Evolutionary conservation across 208 protist species (phyloP), one percentile per base, ranked within the genome.

Genomic region (Porcisia hertigi): DNA sequence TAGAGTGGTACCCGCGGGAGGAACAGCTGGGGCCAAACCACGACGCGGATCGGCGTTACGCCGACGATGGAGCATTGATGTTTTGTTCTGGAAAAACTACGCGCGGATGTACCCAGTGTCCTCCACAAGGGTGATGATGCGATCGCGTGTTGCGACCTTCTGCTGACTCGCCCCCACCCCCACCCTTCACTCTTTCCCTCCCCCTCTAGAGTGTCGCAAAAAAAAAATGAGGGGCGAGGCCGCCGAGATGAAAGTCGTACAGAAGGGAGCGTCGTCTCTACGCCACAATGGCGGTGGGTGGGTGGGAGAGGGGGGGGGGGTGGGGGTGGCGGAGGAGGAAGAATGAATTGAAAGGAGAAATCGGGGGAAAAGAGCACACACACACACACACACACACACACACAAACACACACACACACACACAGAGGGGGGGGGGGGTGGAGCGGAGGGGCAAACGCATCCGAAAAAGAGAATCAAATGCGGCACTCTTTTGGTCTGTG

Each of bases 41-140:
- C 66, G 72, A 7, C 77, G 62, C 72, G 69, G 77, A n/a, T 47
- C 72, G 0, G 72, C 66, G 52, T 77, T 72, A 12, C 77, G 77
- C 45, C 77, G 47, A 41, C 77, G 77, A 11, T 59, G 30, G 47
- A 82, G n/a, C 77, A 82, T 79, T 66, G 30, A 9, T 12, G 47
- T 52, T 5, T 52, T 52, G 47, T 52, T 52, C 11, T 45, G 18
- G 34, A 7, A 36, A 0, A 64, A 66, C n/a, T 41, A 3, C 12
- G 39, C 12, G 62, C 8, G 43, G 20, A 49, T 6, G 30, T 18
- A 3, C 7, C 0, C 39, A 3, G 39, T 47, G 34, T 47, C 16
- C 3, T 34, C 5, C 62, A 49, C 62, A 66, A 1, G 8, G 3
- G 39, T 41, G 9, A 1, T 9, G 7, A 30, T 66, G 62, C 39